Conservation (phyloP, 1,139 yeast genomes). For the Petasospora rhodanensis region DNA sequence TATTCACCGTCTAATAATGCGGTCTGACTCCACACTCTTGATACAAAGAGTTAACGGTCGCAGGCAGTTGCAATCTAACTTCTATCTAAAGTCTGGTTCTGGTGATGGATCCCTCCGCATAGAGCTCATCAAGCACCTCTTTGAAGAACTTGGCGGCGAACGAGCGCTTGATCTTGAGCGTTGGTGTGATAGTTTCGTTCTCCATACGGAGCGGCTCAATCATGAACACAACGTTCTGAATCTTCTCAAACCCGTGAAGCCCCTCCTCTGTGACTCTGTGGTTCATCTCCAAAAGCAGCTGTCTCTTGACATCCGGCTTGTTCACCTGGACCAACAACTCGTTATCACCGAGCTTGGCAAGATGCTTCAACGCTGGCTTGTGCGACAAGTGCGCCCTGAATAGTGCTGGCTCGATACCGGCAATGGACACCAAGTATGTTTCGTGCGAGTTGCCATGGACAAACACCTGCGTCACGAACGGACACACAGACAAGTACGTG, state of each 20-base stretch:
- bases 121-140: constrained; percentile 40
- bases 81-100: constrained; percentile 7
- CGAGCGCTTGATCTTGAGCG: constrained; percentile 48
- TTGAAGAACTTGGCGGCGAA: constrained; percentile 42
- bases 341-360: constrained; percentile 7
- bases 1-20: too few relatives aligned
- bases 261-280: constrained; percentile 21
- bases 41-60: too few relatives aligned
- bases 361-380: constrained; percentile 4
- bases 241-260: constrained; percentile 38
- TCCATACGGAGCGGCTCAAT: constrained; percentile 48
- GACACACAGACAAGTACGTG: constrained; percentile 33
- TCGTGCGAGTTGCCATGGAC: constrained; percentile 43
- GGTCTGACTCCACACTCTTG: too few relatives aligned
- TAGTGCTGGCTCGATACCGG: constrained; percentile 37
- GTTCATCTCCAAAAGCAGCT: constrained; percentile 30
- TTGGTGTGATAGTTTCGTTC: constrained; percentile 47
- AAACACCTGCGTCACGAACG: constrained; percentile 39
- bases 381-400: constrained; percentile 11
- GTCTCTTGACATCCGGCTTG: constrained; percentile 28
- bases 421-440: constrained; percentile 41
- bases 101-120: constrained; percentile 40
- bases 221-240: constrained; percentile 39
- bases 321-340: constrained; percentile 19
- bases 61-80: too few relatives aligned